phyloP scores from a whole-genome alignment of 768 basidiomycete genomes.

The Coprinellus micaceus region DNA sequence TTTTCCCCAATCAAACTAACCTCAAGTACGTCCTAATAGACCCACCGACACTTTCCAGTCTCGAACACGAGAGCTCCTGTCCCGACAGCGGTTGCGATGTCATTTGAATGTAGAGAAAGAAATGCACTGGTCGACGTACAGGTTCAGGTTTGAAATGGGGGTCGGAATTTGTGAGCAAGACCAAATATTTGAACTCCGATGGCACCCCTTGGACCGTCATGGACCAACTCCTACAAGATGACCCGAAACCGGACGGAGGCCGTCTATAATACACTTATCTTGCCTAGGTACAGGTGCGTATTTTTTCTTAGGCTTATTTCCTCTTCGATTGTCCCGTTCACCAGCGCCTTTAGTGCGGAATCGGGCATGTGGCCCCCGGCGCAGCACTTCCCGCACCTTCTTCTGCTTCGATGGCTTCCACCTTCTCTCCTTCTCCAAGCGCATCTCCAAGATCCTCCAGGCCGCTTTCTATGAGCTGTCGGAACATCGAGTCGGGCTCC shows the following conservation, averaged over 20 bases:
- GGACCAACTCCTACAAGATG: too few relatives aligned
- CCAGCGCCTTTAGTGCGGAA: constrained; percentile 7
- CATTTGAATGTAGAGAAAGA: neutral
- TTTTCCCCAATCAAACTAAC: too few relatives aligned
- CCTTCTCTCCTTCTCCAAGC: constrained; percentile 7
- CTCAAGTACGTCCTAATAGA: too few relatives aligned
- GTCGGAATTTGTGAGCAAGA: neutral
- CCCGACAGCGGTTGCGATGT: too few relatives aligned
- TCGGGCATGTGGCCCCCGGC: constrained; percentile 2
- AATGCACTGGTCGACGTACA: neutral
- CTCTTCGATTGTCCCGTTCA: too few relatives aligned
- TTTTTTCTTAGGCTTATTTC: too few relatives aligned
- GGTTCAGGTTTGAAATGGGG: neutral
- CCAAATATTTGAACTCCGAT: neutral
- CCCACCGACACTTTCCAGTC: too few relatives aligned
- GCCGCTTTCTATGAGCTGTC: constrained; percentile 8
- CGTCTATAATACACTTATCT: too few relatives aligned
- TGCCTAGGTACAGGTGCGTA: too few relatives aligned
- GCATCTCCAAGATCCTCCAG: constrained; percentile 5
- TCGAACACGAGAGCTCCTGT: too few relatives aligned
- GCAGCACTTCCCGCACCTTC: neutral
- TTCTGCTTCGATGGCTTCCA: constrained; percentile 5
- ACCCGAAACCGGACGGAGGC: too few relatives aligned
- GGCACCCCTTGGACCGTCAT: too few relatives aligned
- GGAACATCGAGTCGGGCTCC: constrained; percentile 13